These are phyloP conservation scores for Panaeolus papilionaceus DNA, from an alignment of 768 basidiomycete species.

Conservation along the genomic window DNA sequence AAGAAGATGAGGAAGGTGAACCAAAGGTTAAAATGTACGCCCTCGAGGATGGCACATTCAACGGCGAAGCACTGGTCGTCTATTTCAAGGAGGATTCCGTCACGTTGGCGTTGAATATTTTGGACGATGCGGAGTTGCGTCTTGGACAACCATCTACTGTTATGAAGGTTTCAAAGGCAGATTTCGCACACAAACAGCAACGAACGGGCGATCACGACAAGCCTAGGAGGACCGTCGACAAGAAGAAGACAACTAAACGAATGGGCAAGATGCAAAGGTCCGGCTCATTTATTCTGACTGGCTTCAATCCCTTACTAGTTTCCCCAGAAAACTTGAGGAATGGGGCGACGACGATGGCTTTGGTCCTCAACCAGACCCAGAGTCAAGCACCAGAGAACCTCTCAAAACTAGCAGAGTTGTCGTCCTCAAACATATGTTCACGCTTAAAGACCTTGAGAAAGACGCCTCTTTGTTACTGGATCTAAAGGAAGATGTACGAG, in stretches of 20 bases:
- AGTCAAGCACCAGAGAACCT: conserved; percentile 50
- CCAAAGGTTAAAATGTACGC: conserved; percentile 97
- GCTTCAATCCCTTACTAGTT: conserved; percentile 12
- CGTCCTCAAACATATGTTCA: conserved; percentile 96
- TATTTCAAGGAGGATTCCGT: conserved; percentile 99
- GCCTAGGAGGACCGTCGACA: conserved; percentile 71
- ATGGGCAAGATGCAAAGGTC: conserved; percentile 92
- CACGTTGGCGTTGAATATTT: conserved; percentile 75
- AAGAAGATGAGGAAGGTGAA: conserved; percentile 90
- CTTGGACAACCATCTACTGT: conserved; percentile 76
- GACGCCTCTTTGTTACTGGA: conserved; percentile 88
- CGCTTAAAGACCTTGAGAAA: conserved; percentile 81
- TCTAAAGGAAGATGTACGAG: conserved; percentile 95
- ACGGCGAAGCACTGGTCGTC: conserved; percentile 93
- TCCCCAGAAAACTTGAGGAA: conserved; percentile 81
- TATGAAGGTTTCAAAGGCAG: conserved; percentile 79
- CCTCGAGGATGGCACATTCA: conserved; percentile 85
- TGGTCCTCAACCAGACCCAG: conserved; percentile 69
- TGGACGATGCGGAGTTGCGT: conserved; percentile 92
- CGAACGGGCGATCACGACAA: conserved; percentile 48
- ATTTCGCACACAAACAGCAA: conserved; percentile 74
- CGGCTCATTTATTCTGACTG: conserved; percentile 22
- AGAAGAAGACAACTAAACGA: conserved; percentile 75
- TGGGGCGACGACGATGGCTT: conserved; percentile 97
- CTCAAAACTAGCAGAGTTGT: conserved; percentile 80